Base-by-base conservation (phyloP, 768 basidiomycete genomes). In the Pleurotus sapidus region DNA sequence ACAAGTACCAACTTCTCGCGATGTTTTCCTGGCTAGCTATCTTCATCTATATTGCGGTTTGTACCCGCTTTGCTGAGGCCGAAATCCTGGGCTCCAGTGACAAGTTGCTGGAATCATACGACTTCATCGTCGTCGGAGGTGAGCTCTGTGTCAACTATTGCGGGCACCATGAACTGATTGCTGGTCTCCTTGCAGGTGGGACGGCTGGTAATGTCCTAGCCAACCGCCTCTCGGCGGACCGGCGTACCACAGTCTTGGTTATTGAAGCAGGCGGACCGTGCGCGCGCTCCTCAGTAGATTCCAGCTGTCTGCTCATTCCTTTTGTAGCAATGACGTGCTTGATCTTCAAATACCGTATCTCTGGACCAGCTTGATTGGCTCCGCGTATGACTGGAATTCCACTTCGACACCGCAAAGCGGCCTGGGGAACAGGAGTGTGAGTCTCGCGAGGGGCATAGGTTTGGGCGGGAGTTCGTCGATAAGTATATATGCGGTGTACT, bases 301-400 rank as follows among this genome's bases (percentile, higher is more conserved):
- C 42, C 6, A 6, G n/a, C 42, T 43, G 42, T n/a, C 18, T 20
- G 12, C 18, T 20, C 1, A 43, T 20, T 43, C 42, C 15, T 6
- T 43, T 43, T n/a, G 2, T 15, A 63, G 60, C 53, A 57, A 63
- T 42, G 61, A 53, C n/a, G 59, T 65, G 3, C 25, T 57, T 17
- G 59, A 58, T 46, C 25, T 55, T 3, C 55, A 57, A 9, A 45
- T 62, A 48, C 61, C 63, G 6, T 56, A 62, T 37, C 49, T 61
- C 51, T 24, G 27, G 39, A 17, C 40, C 49, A 39, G 38, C 59
- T 18, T 53, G 43, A 49, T 54, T 48, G 24, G 56, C 50, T 39
- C 63, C 15, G 23, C 17, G 20, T 65, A 57, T 54, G 59, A 65
- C 49, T 70, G 65, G 66, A 70, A 68, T 46, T 70, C 60, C 57